phyloP scores from a whole-genome alignment of 2,329 filamentous ascomycete species.

The Trematosphaeria pertusa region DNA sequence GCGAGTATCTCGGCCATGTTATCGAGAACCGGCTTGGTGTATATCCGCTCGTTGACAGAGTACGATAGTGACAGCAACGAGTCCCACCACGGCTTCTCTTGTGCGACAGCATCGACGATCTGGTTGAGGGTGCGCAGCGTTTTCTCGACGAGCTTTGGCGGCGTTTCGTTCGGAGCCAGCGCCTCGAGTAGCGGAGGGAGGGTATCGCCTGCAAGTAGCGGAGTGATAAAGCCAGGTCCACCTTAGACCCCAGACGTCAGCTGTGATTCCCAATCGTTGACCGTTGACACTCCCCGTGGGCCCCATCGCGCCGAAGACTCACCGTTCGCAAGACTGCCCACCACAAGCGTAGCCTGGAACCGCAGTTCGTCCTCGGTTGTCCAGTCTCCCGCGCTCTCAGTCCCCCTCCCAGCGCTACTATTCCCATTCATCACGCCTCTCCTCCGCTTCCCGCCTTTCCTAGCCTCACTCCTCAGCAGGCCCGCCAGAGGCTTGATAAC shows the following conservation, averaged over 20 bases:
- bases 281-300: constrained; percentile 2
- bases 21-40: constrained; percentile 66
- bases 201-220: constrained; percentile 72
- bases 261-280: constrained; percentile 1
- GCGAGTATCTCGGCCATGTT: constrained; percentile 71
- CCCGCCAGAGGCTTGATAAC: constrained; percentile 68
- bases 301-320: constrained; percentile 38
- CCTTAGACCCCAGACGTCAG: constrained; percentile 58
- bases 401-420: constrained; percentile 21
- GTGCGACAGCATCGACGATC: constrained; percentile 69
- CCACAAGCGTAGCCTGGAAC: constrained; percentile 82
- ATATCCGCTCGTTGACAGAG: constrained; percentile 57
- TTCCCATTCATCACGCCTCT: constrained; percentile 54
- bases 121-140: constrained; percentile 77
- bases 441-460: constrained; percentile 56
- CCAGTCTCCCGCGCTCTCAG: constrained; percentile 47
- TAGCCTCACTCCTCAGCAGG: constrained; percentile 54
- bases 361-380: constrained; percentile 71
- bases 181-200: constrained; percentile 75
- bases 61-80: constrained; percentile 53
- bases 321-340: constrained; percentile 87
- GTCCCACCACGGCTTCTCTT: constrained; percentile 61
- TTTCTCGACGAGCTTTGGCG: constrained; percentile 72
- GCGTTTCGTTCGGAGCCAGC: constrained; percentile 69
- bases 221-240: constrained; percentile 78